phyloP scores from a whole-genome alignment of 306 rosid genomes.

The Abrus pulchellus region DNA sequence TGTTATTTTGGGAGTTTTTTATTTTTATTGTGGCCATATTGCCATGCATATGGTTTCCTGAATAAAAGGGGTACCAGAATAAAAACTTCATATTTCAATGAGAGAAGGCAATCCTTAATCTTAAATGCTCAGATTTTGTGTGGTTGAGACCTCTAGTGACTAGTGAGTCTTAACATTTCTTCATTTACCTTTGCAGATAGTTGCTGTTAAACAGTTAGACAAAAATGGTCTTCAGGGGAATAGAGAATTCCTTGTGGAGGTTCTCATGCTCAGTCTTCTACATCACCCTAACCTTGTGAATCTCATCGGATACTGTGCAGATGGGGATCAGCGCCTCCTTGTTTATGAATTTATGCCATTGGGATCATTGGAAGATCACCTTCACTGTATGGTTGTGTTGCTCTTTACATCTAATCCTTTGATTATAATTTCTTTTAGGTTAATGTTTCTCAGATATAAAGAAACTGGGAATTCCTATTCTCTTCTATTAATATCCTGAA shows the following conservation, averaged over 20 bases:
- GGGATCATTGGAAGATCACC: constrained; percentile 80
- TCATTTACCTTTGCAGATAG: constrained; percentile 59
- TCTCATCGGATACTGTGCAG: constrained; percentile 93
- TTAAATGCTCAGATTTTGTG: neutral
- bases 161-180: constrained; percentile 22
- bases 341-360: constrained; percentile 86
- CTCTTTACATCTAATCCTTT: constrained; percentile 24
- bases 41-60: neutral
- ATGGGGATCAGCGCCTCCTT: constrained; percentile 95
- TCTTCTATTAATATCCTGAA: constrained; percentile 1
- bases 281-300: constrained; percentile 86
- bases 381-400: constrained; percentile 68
- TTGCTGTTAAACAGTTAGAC: constrained; percentile 92
- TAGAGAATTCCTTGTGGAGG: constrained; percentile 91
- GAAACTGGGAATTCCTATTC: neutral
- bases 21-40: no score
- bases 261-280: constrained; percentile 94
- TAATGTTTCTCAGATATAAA: constrained; percentile 20
- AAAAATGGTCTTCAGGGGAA: constrained; percentile 94
- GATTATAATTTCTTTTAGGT: constrained; percentile 22
- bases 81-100: constrained; percentile 18
- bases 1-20: neutral
- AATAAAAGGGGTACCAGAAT: neutral
- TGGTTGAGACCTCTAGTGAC: constrained; percentile 10
- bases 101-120: neutral